Base-by-base conservation (phyloP, 345 rosid species). In the Lumnitzera littorea region DNA sequence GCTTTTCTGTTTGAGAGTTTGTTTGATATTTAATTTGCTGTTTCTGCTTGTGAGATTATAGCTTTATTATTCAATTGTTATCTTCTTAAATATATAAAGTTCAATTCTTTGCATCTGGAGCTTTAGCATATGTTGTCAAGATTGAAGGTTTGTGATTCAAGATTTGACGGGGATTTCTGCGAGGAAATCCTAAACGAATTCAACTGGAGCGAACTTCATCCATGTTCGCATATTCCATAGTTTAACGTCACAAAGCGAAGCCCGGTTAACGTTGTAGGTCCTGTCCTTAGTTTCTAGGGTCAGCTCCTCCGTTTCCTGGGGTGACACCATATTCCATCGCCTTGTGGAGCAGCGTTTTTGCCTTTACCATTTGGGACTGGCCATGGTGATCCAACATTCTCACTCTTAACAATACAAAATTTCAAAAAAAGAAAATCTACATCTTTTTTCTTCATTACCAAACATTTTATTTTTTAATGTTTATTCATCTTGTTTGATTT, bases 181-280 rank as follows among this genome's bases (percentile, higher is more conserved):
- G 77, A 78, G 76, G 80, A 47, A 55, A 36, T 31, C 61, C 55
- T 48, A 3, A 49, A 15, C 23, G 14, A 48, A 25, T 20, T 24
- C 12, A 2, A 11, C 5, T 48, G 80, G 72, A 69, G 72, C 78
- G 66, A 68, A 53, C 65, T 9, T 10, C 1, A 29, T 12, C 51
- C 2, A 57, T 81, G 74, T 58, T 78, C 78, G 83, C 58, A 78
- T 2, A 73, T 56, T 72, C 72, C 79, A 51, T 62, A 63, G 72
- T 73, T 36, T 59, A 70, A 68, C 70, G 72, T 73, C 74, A 36
- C 57, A 73, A 20, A 65, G 11, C 2, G 54, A 65, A 36, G 24
- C 58, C 41, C 4, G 60, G 57, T 56, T 4, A 64, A 55, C 64
- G 76, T 72, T 15, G 78, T 61, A 51, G 77, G 75, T 64, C 50